phyloP scores from a whole-genome alignment of 768 basidiomycete genomes.

The Kwoniella sp. region DNA sequence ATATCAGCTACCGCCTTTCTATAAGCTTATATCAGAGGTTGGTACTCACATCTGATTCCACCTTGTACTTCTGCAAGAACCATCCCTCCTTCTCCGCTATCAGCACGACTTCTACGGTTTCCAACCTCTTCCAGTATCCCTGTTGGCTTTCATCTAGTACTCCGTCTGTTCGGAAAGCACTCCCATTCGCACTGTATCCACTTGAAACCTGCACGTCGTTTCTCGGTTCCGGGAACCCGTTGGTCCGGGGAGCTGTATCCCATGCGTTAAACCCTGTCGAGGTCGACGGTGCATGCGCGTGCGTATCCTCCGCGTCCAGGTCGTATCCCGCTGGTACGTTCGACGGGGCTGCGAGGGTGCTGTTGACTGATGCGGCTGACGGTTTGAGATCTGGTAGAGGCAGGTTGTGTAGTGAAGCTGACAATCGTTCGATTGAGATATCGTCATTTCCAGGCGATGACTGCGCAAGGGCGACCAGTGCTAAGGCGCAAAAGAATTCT shows the following conservation, averaged over 20 bases:
- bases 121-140: constrained; percentile 87
- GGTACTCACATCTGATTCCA: constrained; percentile 69
- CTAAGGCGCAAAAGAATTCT: constrained; percentile 89
- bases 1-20: too few species aligned
- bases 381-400: constrained; percentile 35
- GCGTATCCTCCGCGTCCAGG: background rate
- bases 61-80: constrained; percentile 83
- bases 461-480: constrained; percentile 84
- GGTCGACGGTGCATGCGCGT: constrained; percentile 8
- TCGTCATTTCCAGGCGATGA: constrained; percentile 23
- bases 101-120: constrained; percentile 69
- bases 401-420: constrained; percentile 32
- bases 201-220: constrained; percentile 13
- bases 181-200: constrained; percentile 23
- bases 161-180: constrained; percentile 19
- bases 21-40: too few species aligned
- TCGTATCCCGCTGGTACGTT: constrained; percentile 7
- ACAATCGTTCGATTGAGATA: constrained; percentile 41
- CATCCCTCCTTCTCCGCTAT: constrained; percentile 84
- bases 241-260: constrained; percentile 34
- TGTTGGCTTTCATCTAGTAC: constrained; percentile 62
- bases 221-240: constrained; percentile 12
- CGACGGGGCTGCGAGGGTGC: constrained; percentile 6
- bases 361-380: constrained; percentile 6
- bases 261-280: constrained; percentile 28